Evolutionary conservation across 2,329 filamentous ascomycete genomes (phyloP).

Genomic region (Macrophomina phaseolina): DNA sequence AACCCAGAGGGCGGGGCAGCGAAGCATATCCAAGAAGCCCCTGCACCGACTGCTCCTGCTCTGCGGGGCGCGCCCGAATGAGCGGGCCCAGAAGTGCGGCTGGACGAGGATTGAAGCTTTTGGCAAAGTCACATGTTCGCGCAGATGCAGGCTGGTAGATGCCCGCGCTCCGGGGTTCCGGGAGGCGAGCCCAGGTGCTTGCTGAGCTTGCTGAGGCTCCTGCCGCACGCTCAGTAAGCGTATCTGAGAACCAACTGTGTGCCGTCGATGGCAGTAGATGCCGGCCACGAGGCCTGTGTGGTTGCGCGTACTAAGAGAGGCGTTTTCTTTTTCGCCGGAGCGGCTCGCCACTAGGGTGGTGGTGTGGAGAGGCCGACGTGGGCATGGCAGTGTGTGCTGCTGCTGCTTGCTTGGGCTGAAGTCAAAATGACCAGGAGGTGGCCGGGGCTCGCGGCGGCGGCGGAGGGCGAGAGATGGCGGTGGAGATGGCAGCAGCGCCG

Average conservation of each 20-base stretch:
- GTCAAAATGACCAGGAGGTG: background rate
- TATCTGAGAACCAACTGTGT: background rate
- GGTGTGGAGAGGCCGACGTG: background rate
- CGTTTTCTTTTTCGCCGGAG: background rate
- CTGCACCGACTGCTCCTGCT: conserved; percentile 14
- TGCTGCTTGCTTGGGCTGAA: conserved; percentile 8
- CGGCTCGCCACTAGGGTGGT: background rate
- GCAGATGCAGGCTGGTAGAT: conserved; percentile 18
- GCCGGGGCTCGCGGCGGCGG: background rate
- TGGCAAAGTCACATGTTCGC: conserved; percentile 19
- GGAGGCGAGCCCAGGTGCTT: conserved; percentile 12
- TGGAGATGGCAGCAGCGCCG: background rate
- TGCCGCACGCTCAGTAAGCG: conserved; percentile 20
- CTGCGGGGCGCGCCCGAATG: conserved; percentile 4
- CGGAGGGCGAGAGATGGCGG: background rate
- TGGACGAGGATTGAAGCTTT: background rate
- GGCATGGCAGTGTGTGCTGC: background rate
- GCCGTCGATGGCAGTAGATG: background rate
- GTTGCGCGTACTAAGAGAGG: background rate
- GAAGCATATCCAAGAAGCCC: conserved; percentile 2
- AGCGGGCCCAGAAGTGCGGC: background rate
- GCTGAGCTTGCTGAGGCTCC: conserved; percentile 17
- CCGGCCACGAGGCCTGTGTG: background rate
- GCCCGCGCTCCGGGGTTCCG: conserved; percentile 8
- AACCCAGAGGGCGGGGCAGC: background rate